A percentile compares a stretch with the other conserved stretches of the same genome.
Evolutionary conservation across 805 yeast genomes (phyloP).

Genomic region (Saccharomycopsis oosterbeekiorum): DNA sequence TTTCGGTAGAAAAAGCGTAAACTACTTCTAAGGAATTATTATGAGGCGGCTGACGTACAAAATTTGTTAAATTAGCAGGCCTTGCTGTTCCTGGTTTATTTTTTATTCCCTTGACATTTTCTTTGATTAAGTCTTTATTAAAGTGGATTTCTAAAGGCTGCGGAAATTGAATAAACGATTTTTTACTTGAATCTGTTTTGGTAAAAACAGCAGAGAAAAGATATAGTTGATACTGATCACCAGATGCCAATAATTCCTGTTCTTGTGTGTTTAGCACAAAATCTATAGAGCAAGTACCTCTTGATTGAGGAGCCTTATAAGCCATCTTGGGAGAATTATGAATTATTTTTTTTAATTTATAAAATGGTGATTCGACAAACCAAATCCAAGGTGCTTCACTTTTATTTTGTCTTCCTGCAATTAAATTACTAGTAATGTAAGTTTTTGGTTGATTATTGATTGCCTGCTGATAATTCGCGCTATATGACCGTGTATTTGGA

Average conservation of each 20-base stretch:
- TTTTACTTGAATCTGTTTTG: conserved; percentile 19
- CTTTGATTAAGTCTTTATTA: conserved; percentile 41
- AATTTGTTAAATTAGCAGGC: conserved; percentile 69
- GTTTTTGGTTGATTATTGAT: not conserved
- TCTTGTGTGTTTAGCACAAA: conserved; percentile 40
- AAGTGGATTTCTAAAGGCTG: conserved; percentile 56
- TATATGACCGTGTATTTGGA: conserved; percentile 12
- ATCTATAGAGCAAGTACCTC: conserved; percentile 35
- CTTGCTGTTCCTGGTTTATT: conserved; percentile 67
- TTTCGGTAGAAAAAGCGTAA: conserved; percentile 47
- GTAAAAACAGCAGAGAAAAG: conserved; percentile 45
- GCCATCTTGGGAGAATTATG: conserved; percentile 40
- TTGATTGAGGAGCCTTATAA: conserved; percentile 30
- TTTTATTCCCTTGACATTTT: conserved; percentile 63
- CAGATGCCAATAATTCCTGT: conserved; percentile 25
- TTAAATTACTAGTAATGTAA: not conserved
- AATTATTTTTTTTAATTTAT: conserved; percentile 36
- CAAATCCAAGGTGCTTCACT: conserved; percentile 31
- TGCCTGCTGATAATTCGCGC: not conserved
- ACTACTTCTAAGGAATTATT: conserved; percentile 40
- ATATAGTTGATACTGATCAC: conserved; percentile 31
- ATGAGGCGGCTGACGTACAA: conserved; percentile 26
- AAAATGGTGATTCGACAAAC: conserved; percentile 51
- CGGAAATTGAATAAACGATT: conserved; percentile 53
- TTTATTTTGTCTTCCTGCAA: not conserved